phyloP scores from a whole-genome alignment of 176 grass and related monocot species.

The Oryza longistaminata region DNA sequence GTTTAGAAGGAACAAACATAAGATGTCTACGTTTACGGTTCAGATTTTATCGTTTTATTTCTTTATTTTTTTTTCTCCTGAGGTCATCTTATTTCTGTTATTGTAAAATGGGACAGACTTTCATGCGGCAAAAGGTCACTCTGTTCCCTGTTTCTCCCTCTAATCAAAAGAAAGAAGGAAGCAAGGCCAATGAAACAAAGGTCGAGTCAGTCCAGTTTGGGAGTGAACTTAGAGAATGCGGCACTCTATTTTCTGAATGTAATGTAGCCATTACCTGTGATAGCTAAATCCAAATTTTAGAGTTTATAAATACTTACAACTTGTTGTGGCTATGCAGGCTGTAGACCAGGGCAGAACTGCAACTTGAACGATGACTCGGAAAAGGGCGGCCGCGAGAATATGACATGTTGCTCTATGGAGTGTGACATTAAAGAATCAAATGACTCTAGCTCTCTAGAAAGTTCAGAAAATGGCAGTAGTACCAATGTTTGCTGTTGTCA shows the following conservation, averaged over 20 bases:
- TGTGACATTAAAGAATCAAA: conserved; percentile 34
- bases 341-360: conserved; percentile 26
- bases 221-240: conserved; percentile 63
- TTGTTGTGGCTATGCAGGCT: conserved; percentile 51
- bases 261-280: conserved; percentile 50
- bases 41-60: neutral
- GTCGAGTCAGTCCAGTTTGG: conserved; percentile 52
- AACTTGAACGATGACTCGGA: conserved; percentile 14
- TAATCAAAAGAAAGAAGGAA: conserved; percentile 62
- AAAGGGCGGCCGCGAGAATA: conserved; percentile 16
- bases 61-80: conserved; percentile 23
- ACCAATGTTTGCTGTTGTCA: conserved; percentile 41
- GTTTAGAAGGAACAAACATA: conserved; percentile 10
- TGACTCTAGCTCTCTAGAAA: conserved; percentile 10
- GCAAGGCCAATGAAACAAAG: conserved; percentile 46
- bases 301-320: conserved; percentile 26
- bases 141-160: conserved; percentile 60
- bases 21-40: neutral
- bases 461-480: conserved; percentile 31
- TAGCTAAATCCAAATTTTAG: conserved; percentile 33
- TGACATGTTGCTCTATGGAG: conserved; percentile 34
- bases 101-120: conserved; percentile 83
- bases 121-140: conserved; percentile 91
- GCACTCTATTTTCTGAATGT: conserved; percentile 65
- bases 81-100: conserved; percentile 43